Evolutionary conservation across 1,284 basidiomycete species (phyloP).

Genomic region (Cryptococcus depauperatus): DNA sequence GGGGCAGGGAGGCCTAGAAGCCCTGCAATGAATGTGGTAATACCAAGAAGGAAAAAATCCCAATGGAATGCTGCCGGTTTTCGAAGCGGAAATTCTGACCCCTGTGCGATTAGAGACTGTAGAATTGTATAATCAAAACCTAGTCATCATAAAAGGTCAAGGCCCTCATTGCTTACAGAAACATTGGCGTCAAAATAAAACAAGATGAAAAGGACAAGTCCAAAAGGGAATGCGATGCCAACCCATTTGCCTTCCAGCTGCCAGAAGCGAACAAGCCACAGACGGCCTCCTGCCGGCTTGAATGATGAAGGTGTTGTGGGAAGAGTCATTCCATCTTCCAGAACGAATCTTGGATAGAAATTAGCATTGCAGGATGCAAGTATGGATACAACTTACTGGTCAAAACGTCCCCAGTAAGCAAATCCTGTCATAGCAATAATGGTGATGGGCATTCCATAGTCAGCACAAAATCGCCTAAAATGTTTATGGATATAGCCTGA

Average conservation of each 20-base stretch:
- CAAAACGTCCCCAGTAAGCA: constrained; percentile 78
- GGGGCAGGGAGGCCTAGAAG: constrained; percentile 86
- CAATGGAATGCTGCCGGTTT: constrained; percentile 91
- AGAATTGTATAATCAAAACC: not conserved
- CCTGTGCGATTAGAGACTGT: constrained; percentile 85
- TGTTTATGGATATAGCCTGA: constrained; percentile 63
- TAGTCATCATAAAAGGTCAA: not conserved
- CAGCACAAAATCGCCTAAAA: constrained; percentile 64
- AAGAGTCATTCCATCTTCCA: constrained; percentile 57
- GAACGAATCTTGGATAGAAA: constrained; percentile 26
- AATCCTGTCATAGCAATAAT: constrained; percentile 63
- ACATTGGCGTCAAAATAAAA: constrained; percentile 49
- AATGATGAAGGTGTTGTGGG: constrained; percentile 61
- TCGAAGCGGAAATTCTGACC: constrained; percentile 76
- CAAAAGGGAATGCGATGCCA: constrained; percentile 56
- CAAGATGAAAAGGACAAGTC: constrained; percentile 47
- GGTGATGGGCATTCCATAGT: constrained; percentile 83
- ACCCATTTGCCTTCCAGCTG: constrained; percentile 82
- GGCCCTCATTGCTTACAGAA: constrained; percentile 27
- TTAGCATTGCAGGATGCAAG: not conserved
- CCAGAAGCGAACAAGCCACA: constrained; percentile 90
- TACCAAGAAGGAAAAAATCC: constrained; percentile 70
- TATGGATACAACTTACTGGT: constrained; percentile 29
- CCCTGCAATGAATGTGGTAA: constrained; percentile 86
- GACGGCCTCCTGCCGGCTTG: constrained; percentile 61